Evolutionary conservation across 257 asterid species (phyloP).

Genomic region (Nyctanthes arbortristis): DNA sequence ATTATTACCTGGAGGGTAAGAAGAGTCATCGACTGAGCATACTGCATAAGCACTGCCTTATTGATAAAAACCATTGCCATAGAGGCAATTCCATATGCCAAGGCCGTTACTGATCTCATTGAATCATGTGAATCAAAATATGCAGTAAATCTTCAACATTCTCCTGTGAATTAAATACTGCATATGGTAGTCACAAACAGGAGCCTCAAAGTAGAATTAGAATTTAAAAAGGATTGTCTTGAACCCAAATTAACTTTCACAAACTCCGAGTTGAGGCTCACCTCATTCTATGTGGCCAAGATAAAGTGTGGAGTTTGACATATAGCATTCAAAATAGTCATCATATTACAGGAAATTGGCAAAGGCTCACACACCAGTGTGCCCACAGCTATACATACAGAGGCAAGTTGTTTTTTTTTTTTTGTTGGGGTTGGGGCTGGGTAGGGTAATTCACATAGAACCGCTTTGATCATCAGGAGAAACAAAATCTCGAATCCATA

Average conservation of each 20-base stretch:
- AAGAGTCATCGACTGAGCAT: slow-evolving; percentile 83
- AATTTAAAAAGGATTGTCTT: neutral
- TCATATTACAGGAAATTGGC: neutral
- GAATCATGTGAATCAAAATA: slow-evolving; percentile 2
- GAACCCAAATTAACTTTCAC: neutral
- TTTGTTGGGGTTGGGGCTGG: neutral
- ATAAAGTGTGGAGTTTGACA: neutral
- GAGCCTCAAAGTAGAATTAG: neutral
- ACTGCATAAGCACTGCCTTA: slow-evolving; percentile 93
- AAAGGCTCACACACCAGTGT: neutral
- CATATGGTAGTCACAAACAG: neutral
- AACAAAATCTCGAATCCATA: slow-evolving; percentile 7
- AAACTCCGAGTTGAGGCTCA: neutral
- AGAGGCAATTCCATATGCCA: slow-evolving; percentile 82
- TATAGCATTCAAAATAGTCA: neutral
- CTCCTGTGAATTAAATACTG: neutral
- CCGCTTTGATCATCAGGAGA: slow-evolving; percentile 6
- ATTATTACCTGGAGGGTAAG: slow-evolving; percentile 74
- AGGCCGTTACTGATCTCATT: slow-evolving; percentile 68
- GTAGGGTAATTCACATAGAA: slow-evolving; percentile 6
- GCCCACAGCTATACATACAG: neutral
- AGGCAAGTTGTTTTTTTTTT: neutral
- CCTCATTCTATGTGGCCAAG: slow-evolving; percentile 7
- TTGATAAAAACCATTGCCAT: slow-evolving; percentile 99
- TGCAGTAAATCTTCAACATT: slow-evolving; percentile 9